phyloP scores from a whole-genome alignment of 306 rosid genomes.

The Canavalia ensiformis region DNA sequence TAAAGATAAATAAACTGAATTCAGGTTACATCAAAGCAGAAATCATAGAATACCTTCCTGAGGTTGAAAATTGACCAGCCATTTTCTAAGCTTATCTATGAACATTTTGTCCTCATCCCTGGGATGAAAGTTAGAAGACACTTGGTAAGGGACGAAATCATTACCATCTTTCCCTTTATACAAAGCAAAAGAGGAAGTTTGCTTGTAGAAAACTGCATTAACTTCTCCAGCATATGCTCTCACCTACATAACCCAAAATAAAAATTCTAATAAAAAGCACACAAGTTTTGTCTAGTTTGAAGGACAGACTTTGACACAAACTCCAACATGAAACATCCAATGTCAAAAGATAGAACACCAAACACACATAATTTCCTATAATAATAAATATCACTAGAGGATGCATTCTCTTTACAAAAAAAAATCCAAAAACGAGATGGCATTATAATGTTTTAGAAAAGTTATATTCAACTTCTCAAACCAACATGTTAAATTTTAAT shows the following conservation, averaged over 20 bases:
- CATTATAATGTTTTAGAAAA: too few species aligned
- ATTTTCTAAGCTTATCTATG: conserved; percentile 63
- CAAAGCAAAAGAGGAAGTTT: conserved; percentile 69
- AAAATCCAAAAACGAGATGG: too few species aligned
- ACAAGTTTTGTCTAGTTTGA: neutral
- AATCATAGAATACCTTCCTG: conserved; percentile 60
- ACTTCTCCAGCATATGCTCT: conserved; percentile 46
- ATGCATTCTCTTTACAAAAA: too few species aligned
- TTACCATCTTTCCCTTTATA: conserved; percentile 58
- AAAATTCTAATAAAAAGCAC: neutral
- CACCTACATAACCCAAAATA: conserved; percentile 55
- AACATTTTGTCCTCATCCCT: conserved; percentile 52
- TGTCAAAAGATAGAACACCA: too few species aligned
- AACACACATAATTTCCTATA: too few species aligned
- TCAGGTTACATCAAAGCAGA: neutral
- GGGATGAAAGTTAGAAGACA: conserved; percentile 51
- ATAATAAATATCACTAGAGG: too few species aligned
- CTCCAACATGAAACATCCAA: too few species aligned
- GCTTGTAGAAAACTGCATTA: conserved; percentile 63
- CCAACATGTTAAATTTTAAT: too few species aligned
- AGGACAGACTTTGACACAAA: too few species aligned
- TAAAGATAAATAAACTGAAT: conserved; percentile 15
- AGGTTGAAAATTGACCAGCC: conserved; percentile 57
- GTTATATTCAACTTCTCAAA: too few species aligned
- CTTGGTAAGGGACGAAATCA: conserved; percentile 63